Percentiles rank a stretch among this genome's conserved stretches.
Evolutionary conservation across 2,329 filamentous ascomycete species (phyloP).

Genomic region (Fonsecaea monophora): DNA sequence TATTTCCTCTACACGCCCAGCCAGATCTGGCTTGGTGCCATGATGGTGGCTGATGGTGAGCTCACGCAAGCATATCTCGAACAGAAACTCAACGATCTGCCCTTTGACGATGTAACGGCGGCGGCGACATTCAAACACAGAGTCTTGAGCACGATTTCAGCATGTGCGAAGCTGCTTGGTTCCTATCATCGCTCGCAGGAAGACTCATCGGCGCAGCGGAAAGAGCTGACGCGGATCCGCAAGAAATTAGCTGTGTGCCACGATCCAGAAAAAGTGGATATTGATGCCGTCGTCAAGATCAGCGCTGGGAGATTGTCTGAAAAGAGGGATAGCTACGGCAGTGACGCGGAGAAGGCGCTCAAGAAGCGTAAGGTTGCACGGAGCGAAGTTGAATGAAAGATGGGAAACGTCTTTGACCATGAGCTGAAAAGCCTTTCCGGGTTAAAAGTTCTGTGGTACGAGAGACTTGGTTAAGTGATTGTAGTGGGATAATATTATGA

Average conservation of each 20-base stretch:
- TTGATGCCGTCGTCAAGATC: constrained; percentile 43
- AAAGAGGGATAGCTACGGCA: too few relatives aligned
- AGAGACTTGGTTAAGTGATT: too few relatives aligned
- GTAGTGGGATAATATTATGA: too few relatives aligned
- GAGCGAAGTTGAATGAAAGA: too few relatives aligned
- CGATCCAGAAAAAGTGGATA: constrained; percentile 55
- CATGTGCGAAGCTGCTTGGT: constrained; percentile 49
- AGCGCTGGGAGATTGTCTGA: too few relatives aligned
- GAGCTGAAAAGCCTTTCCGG: too few relatives aligned
- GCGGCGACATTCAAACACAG: constrained; percentile 24
- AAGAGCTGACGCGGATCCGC: constrained; percentile 54
- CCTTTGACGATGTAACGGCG: constrained; percentile 4
- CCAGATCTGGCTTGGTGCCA: constrained; percentile 87
- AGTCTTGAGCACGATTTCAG: constrained; percentile 47
- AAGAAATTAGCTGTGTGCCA: constrained; percentile 58
- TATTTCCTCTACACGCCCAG: constrained; percentile 96
- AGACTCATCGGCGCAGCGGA: constrained; percentile 47
- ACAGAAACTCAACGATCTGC: constrained; percentile 48
- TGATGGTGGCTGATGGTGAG: constrained; percentile 73
- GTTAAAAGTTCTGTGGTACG: too few relatives aligned
- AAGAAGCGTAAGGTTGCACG: too few relatives aligned
- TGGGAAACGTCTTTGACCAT: too few relatives aligned
- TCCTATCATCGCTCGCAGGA: constrained; percentile 46
- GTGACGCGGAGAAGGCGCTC: too few relatives aligned
- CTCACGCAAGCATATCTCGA: constrained; percentile 55